Percentiles rank a stretch among this genome's conserved stretches.
Conservation (phyloP, 192 early-diverging fungal genomes). For the Backusella circina region DNA sequence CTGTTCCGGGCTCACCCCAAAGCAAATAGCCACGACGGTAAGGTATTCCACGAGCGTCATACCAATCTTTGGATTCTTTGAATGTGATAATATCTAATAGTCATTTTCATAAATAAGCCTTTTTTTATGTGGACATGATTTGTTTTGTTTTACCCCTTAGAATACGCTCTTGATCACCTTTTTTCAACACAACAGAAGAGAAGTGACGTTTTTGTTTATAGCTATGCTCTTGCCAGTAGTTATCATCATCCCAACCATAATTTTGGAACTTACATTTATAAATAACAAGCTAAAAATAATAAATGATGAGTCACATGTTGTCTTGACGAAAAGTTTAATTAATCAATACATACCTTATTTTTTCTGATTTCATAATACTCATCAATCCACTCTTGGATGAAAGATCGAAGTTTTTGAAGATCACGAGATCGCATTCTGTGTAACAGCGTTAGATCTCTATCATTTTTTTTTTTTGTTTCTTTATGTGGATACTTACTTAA, state of each 20-base stretch:
- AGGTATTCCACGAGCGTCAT: slow-evolving; percentile 47
- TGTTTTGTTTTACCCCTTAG: slow-evolving; percentile 26
- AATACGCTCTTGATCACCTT: slow-evolving; percentile 44
- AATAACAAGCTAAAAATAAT: background rate
- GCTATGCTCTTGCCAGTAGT: slow-evolving; percentile 13
- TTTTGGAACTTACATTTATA: slow-evolving; percentile 2
- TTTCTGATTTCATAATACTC: slow-evolving; percentile 18
- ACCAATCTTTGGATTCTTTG: slow-evolving; percentile 35
- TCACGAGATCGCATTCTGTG: slow-evolving; percentile 8
- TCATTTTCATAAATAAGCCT: slow-evolving; percentile 7
- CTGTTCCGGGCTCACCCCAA: slow-evolving; percentile 50
- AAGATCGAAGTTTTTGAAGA: background rate
- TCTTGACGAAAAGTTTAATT: background rate
- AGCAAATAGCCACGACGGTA: slow-evolving; percentile 52
- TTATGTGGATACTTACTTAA: background rate
- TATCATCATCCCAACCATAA: background rate
- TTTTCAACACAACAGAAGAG: slow-evolving; percentile 43
- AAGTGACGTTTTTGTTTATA: slow-evolving; percentile 32
- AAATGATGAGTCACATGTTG: slow-evolving; percentile 2
- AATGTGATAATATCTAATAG: slow-evolving; percentile 31
- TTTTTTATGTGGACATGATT: background rate
- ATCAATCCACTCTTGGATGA: slow-evolving; percentile 26
- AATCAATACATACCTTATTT: slow-evolving; percentile 18
- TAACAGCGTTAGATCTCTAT: background rate
- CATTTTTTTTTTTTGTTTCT: background rate